Percentiles rank a stretch among this genome's conserved stretches.
These are phyloP conservation scores for Erythrophleum ivorense DNA, from an alignment of 331 rosid species.

Conservation along the genomic window DNA sequence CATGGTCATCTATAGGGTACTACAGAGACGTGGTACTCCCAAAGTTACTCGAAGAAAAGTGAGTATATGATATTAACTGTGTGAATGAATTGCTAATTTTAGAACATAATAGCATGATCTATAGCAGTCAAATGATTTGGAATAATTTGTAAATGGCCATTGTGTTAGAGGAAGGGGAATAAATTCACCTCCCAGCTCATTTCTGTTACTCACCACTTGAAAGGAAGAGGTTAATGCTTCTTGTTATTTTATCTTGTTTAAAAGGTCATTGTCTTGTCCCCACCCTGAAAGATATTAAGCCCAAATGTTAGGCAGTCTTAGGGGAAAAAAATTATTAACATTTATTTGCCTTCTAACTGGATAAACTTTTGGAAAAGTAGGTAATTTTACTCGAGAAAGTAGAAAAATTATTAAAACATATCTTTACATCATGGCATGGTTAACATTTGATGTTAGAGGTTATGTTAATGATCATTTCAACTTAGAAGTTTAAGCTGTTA, in stretches of 20 bases:
- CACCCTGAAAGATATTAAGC: not conserved
- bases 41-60: conserved; percentile 93
- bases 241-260: not conserved
- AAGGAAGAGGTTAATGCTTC: not conserved
- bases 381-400: not conserved
- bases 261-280: conserved; percentile 3
- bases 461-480: not conserved
- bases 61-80: conserved; percentile 45
- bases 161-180: conserved; percentile 14
- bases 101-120: not conserved
- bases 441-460: not conserved
- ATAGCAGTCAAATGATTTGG: conserved; percentile 19
- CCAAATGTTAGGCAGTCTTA: not conserved
- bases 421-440: not conserved
- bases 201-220: not conserved
- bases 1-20: conserved; percentile 85
- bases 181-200: not conserved
- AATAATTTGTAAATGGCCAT: conserved; percentile 32
- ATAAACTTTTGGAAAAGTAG: not conserved
- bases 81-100: conserved; percentile 20
- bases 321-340: conserved; percentile 4
- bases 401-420: not conserved
- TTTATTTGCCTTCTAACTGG: conserved; percentile 7
- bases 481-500: not conserved
- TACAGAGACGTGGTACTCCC: conserved; percentile 88